A percentile compares a stretch with the other conserved stretches of the same genome.
Evolutionary conservation across 192 early-diverging fungal genomes (phyloP).

Genomic region (Lobulomyces angularis): DNA sequence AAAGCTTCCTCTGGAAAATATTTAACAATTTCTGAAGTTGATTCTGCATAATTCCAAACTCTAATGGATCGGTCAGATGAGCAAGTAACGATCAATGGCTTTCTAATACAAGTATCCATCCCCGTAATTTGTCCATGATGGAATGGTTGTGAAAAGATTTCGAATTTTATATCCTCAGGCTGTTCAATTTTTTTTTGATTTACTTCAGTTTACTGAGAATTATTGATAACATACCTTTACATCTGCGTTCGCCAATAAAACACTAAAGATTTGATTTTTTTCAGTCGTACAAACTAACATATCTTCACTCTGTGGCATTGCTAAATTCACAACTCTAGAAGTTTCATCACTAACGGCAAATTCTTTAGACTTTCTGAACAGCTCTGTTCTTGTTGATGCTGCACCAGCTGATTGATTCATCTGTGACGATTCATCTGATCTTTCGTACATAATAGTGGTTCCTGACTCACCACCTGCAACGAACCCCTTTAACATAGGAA

Average conservation of each 20-base stretch:
- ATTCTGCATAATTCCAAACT: conserved; percentile 51
- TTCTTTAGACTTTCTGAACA: conserved; percentile 30
- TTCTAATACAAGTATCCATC: conserved; percentile 40
- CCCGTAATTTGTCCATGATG: conserved; percentile 40
- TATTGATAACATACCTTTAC: conserved; percentile 21
- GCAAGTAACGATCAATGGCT: conserved; percentile 46
- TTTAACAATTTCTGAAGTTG: conserved; percentile 41
- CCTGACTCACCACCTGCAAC: conserved; percentile 24
- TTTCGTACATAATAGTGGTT: conserved; percentile 26
- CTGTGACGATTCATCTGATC: conserved; percentile 14
- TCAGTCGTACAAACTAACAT: conserved; percentile 26
- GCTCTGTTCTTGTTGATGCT: conserved; percentile 12
- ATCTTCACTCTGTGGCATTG: conserved; percentile 38
- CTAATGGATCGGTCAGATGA: conserved; percentile 41
- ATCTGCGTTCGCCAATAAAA: conserved; percentile 21
- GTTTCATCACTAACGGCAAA: conserved; percentile 21
- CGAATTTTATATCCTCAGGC: conserved; percentile 40
- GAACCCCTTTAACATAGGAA: conserved; percentile 30
- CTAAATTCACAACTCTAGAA: conserved; percentile 25
- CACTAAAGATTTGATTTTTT: conserved; percentile 25
- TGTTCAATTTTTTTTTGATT: conserved; percentile 1
- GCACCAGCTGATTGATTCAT: conserved; percentile 4
- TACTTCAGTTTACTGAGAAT: neutral
- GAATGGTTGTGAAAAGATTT: conserved; percentile 41
- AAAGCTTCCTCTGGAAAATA: conserved; percentile 52